Percentiles rank a stretch among this genome's conserved stretches.
Conservation (phyloP, 2,329 filamentous ascomycete genomes). For the Alternaria sp. region DNA sequence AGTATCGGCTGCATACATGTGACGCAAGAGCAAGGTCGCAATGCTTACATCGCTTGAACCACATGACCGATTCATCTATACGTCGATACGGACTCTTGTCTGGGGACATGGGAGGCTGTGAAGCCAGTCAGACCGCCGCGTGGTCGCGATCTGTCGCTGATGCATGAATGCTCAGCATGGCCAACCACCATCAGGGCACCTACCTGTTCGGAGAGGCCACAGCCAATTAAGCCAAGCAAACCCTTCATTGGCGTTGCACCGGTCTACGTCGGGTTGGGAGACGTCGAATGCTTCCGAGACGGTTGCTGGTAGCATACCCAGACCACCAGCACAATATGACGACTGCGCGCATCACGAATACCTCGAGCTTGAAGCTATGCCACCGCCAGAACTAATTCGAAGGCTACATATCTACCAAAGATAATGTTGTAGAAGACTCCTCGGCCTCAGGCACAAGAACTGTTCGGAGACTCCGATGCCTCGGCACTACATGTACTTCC, state of each 20-base stretch:
- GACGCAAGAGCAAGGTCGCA: not conserved
- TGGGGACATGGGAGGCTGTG: not conserved
- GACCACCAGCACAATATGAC: too few species aligned
- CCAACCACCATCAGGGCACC: fast-evolving
- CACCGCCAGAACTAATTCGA: too few species aligned
- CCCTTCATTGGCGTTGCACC: not conserved
- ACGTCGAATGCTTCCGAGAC: not conserved
- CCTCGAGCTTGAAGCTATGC: not conserved
- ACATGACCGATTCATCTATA: not conserved
- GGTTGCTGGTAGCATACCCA: too few species aligned
- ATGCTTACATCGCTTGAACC: not conserved
- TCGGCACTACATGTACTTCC: not conserved
- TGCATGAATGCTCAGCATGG: not conserved
- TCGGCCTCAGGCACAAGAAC: too few species aligned
- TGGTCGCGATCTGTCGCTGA: not conserved
- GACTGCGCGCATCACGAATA: not conserved
- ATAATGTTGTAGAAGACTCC: too few species aligned
- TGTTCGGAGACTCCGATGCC: not conserved
- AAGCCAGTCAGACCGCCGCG: not conserved
- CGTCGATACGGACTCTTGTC: fast-evolving
- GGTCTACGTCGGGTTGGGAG: not conserved
- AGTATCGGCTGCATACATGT: not conserved
- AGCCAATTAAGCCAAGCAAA: not conserved
- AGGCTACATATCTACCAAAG: too few species aligned
- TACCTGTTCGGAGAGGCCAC: not conserved